A percentile compares a stretch with the other conserved stretches of the same genome.
Conservation (phyloP, 176 grass and related monocot genomes). For the Rhynchospora tenuis region DNA sequence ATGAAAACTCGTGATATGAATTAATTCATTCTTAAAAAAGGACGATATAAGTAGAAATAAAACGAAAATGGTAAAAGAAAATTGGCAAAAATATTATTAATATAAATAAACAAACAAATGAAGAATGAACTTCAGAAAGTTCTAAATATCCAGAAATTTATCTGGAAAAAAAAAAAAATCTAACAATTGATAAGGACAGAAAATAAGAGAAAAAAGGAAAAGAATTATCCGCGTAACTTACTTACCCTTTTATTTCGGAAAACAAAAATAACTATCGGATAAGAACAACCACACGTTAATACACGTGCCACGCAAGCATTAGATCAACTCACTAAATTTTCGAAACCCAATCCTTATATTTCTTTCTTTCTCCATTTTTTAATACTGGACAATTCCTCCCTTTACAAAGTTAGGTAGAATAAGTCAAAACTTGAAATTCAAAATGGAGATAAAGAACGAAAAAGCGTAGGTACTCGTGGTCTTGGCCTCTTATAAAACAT, state of each 20-base stretch:
- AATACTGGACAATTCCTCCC: not conserved
- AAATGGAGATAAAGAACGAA: not conserved
- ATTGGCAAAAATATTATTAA: not conserved
- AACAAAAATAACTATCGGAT: slow-evolving; percentile 3
- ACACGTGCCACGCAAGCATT: not conserved
- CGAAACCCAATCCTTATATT: not conserved
- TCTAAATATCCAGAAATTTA: not conserved
- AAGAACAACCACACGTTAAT: slow-evolving; percentile 3
- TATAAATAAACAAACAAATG: not conserved
- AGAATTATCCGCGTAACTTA: not conserved
- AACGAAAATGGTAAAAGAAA: no score
- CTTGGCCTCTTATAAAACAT: not conserved
- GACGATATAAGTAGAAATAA: no score
- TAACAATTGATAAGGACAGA: not conserved
- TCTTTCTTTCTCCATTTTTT: not conserved
- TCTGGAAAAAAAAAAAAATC: not conserved
- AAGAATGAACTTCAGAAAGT: not conserved
- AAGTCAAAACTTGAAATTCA: no score
- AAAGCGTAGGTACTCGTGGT: not conserved
- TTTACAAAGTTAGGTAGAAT: no score
- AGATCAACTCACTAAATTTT: not conserved
- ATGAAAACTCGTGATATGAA: no score
- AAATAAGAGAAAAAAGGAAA: not conserved
- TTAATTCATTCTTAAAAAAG: no score
- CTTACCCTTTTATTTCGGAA: not conserved